Base-by-base conservation (phyloP, 169 alveolate species). In the Plasmodium fragile region DNA sequence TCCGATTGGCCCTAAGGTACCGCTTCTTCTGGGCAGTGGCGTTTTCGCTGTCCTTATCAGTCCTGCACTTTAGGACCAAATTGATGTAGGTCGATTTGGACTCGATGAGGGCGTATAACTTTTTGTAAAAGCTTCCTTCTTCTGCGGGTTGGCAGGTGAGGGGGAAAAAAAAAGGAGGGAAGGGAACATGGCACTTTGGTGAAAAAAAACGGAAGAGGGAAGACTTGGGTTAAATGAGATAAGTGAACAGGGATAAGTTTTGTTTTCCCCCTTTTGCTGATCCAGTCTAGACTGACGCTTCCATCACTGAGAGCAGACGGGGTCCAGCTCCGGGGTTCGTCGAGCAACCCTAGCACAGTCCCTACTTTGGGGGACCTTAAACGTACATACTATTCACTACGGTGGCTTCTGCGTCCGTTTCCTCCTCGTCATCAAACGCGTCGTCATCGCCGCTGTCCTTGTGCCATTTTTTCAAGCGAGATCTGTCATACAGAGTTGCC, bases 71-170 rank as follows among this genome's bases (percentile, higher is more conserved):
- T 43, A 69, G 18, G 28, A 91, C 55, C 75, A 91, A 81, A 70
- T 80, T 80, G 75, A 91, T 91, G 77, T 91, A 80, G 4, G 4
- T 65, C n/a, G 80, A 30, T 25, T 81, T 81, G n/a, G 94, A 69
- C 55, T 52, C 92, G 11, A 91, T 69, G 59, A 91, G 55, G 52
- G 80, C 22, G 65, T 91, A 91, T 8, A 91, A 30, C 70, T 91
- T 91, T 71, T 91, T 91, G 18, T 80, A 91, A 70, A 91, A 91
- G 36, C 75, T 71, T 36, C 94, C 81, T 16, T 91, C 77, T 70
- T 91, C 94, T 91, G 84, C 16, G 39, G 49, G 11, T 79, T 28
- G 55, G 30, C 18, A 49, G 1, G 28, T 59, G 32, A 55, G 1
- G n/a, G 8, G n/a, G n/a, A n/a, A 32, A 18, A 0, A 80, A 43